phyloP scores from a whole-genome alignment of 2,329 filamentous ascomycete genomes.

The Trichoderma semiorbis region DNA sequence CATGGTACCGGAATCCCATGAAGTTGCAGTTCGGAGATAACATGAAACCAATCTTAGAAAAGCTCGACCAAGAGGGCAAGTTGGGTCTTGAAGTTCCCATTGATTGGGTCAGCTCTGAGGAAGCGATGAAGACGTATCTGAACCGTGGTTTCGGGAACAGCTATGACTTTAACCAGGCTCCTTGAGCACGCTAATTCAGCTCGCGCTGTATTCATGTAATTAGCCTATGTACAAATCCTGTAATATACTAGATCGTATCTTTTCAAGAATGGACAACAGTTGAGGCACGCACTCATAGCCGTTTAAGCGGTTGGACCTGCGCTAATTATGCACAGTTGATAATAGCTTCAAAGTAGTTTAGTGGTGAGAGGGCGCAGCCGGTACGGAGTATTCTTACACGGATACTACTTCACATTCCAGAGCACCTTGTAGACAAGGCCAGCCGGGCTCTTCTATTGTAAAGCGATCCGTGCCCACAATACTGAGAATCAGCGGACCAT shows the following conservation, averaged over 20 bases:
- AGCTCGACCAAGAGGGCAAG: slow-evolving; percentile 37
- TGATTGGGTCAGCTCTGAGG: slow-evolving; percentile 43
- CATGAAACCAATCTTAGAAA: slow-evolving; percentile 43
- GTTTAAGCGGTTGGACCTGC: not conserved
- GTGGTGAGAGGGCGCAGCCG: too few species aligned
- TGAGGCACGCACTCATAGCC: not conserved
- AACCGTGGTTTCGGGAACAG: slow-evolving; percentile 58
- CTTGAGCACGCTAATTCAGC: not conserved
- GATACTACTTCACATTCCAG: not conserved
- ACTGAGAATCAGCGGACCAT: not conserved
- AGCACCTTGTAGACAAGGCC: too few species aligned
- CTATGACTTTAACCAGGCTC: slow-evolving; percentile 56
- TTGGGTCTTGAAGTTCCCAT: slow-evolving; percentile 48
- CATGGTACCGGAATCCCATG: slow-evolving; percentile 58
- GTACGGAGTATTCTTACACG: too few species aligned
- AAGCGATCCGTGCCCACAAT: not conserved
- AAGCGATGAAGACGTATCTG: slow-evolving; percentile 47
- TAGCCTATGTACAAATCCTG: not conserved
- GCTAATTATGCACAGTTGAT: not conserved
- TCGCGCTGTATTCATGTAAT: not conserved
- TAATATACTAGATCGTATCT: not conserved
- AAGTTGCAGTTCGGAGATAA: slow-evolving; percentile 50
- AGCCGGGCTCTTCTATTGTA: not conserved
- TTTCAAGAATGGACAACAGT: not conserved
- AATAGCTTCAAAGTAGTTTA: not conserved